Evolutionary conservation across 73 alveolate species (phyloP), one percentile per base, ranked within the genome.

Genomic region (Paramecium sonneborni): DNA sequence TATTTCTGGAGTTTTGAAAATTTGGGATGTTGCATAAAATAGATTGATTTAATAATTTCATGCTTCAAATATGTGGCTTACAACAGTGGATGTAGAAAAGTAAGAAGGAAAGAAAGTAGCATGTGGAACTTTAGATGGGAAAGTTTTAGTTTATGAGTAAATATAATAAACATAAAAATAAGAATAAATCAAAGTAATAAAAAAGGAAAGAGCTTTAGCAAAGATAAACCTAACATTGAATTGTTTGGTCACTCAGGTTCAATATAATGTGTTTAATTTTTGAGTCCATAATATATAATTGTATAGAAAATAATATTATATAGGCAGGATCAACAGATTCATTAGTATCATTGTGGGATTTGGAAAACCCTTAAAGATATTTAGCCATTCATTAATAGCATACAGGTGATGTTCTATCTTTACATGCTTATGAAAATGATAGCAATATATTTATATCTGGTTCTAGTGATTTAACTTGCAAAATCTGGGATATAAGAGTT

Each of bases 251-350:
- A 88, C 55, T 69, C 94, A 14, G 94, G 94, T 26, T 76, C 94
- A 35, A 88, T 88, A 18, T 18, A 88, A 88, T 69, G 91, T 39
- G 89, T 88, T 0, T 48, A 88, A 18, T 88, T 88, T 52, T 43
- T 88, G 24, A 88, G 94, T 72, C 57, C 86, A 11, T 34, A 88
- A 88, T 88, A 69, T 46, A 69, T 88, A 23, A 88, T 88, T 23
- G 90, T 79, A 79, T 79, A 24, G 86, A 72, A 72, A 41, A 12
- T 2, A 10, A 79, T 6, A 20, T 46, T 23, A 79, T 20, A 11
- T 79, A 79, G 90, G 94, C 94, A 15, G 94, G 94, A 30, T 88
- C 94, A 38, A 88, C 94, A 39, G 94, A 88, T 57, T 69, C 91
- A 6, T 43, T 69, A n/a, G 94, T 88, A 21, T 88, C 94, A 9